Evolutionary conservation across 805 yeast genomes (phyloP).

Genomic region (Sungouiozyma ichnusensis): DNA sequence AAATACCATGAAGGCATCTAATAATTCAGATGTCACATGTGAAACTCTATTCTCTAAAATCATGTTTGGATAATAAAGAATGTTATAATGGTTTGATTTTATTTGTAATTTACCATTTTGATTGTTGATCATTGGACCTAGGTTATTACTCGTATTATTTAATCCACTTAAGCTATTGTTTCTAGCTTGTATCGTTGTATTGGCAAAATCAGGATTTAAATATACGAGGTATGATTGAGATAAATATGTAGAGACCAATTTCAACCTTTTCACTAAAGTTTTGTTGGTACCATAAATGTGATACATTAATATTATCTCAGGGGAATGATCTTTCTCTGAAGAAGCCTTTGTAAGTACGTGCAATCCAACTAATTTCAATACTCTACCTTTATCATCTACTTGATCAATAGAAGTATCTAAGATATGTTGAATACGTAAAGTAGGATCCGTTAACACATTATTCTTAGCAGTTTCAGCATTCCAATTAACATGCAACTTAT

Average conservation of each 20-base stretch:
- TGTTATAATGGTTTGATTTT: constrained; percentile 13
- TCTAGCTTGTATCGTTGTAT: background rate
- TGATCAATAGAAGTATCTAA: constrained; percentile 16
- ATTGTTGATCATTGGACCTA: background rate
- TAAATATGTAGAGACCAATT: constrained; percentile 13
- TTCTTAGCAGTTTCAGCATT: constrained; percentile 19
- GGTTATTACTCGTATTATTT: background rate
- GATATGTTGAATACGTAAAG: constrained; percentile 19
- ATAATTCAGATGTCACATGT: constrained; percentile 19
- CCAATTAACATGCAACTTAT: constrained; percentile 26
- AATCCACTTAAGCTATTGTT: background rate
- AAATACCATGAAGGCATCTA: constrained; percentile 20
- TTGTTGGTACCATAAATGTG: constrained; percentile 14
- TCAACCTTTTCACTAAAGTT: constrained; percentile 20
- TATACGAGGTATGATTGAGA: constrained; percentile 15
- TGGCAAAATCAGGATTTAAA: constrained; percentile 8
- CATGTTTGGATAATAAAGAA: constrained; percentile 9
- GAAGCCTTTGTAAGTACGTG: constrained; percentile 22
- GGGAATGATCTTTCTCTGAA: constrained; percentile 19
- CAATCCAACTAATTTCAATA: constrained; percentile 15
- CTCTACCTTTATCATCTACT: constrained; percentile 16
- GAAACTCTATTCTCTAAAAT: constrained; percentile 12
- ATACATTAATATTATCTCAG: constrained; percentile 23
- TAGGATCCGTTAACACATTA: constrained; percentile 23
- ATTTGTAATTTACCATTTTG: constrained; percentile 4